Base-by-base conservation (phyloP, 2,329 filamentous ascomycete genomes). In the Fusarium dimerum region DNA sequence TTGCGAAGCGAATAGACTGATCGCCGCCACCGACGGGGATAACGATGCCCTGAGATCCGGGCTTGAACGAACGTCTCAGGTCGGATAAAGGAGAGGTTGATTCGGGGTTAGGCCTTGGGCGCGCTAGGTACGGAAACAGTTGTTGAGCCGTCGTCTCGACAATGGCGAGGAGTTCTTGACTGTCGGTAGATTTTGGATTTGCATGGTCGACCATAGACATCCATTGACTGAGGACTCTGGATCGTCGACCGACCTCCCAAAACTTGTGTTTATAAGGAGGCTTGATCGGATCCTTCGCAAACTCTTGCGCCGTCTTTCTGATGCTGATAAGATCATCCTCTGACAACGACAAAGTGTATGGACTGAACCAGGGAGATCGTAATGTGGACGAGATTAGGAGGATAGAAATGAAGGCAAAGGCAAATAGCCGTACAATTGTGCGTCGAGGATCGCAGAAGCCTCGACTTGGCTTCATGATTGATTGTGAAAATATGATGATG, bases 221-320 rank as follows among this genome's bases (percentile, higher is more conserved):
- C 64, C 57, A 60, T 6, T 41, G 34, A 10, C 48, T 47, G 2
- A 60, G 39, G 5, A 50, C 17, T 8, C 47, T 50, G 3, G 57
- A 52, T 2, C 69, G 55, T 16, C 66, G 64, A 3, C 69, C 69
- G 2, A 64, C 55, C 39, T 71, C 66, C 50, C 67, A 69, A 29
- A 71, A 71, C 0, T 63, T 43, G 2, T 60, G 48, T 15, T 65
- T 65, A 55, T 66, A 70, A 0, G 69, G 69, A 6, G 61, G 38
- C 5, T 51, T 6, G 18, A 70, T 52, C 2, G 58, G 56, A 6
- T 58, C 54, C 7, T 67, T 56, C 9, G 56, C 57, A 32, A 63
- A 67, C 8, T 57, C 45, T 1, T 51, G 51, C 1, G 46, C 47
- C 12, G 30, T 41, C 12, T 46, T 20, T 1, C 48, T 48, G 10